Evolutionary conservation across 2,329 filamentous ascomycete species (phyloP).

Genomic region (Phoma sp.): DNA sequence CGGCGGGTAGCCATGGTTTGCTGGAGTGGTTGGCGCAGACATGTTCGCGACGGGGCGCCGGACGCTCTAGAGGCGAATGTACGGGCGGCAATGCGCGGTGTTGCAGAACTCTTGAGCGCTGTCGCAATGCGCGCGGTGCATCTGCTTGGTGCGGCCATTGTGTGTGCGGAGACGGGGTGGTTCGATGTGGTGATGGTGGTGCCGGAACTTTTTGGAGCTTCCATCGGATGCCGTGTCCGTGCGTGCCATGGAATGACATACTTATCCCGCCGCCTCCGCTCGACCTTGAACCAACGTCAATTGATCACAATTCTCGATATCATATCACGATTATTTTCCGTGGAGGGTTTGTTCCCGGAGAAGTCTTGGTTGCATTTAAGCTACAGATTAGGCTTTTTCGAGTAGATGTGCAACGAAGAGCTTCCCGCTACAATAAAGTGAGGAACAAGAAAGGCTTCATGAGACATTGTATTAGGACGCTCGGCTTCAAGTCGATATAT

Average conservation of each 20-base stretch:
- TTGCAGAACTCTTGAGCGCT: slow-evolving; percentile 16
- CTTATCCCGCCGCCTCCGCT: not conserved
- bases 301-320: not conserved
- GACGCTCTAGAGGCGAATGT: slow-evolving; percentile 32
- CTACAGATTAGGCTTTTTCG: too few relatives aligned
- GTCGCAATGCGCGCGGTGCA: slow-evolving; percentile 29
- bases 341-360: too few relatives aligned
- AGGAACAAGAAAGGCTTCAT: too few relatives aligned
- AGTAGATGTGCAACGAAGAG: too few relatives aligned
- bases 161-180: slow-evolving; percentile 3
- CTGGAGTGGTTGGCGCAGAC: slow-evolving; percentile 21
- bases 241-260: slow-evolving; percentile 17
- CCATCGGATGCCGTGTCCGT: not conserved
- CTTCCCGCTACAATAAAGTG: too few relatives aligned
- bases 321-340: too few relatives aligned
- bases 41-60: slow-evolving; percentile 21
- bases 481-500: too few relatives aligned
- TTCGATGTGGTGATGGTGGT: slow-evolving; percentile 14
- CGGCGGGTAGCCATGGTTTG: slow-evolving; percentile 17
- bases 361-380: too few relatives aligned
- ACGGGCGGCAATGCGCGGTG: slow-evolving; percentile 30
- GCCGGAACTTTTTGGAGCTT: slow-evolving; percentile 20
- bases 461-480: too few relatives aligned
- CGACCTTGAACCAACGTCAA: not conserved
- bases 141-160: slow-evolving; percentile 38